Evolutionary conservation across 805 yeast species (phyloP).

Genomic region (Metschnikowia gruessii): DNA sequence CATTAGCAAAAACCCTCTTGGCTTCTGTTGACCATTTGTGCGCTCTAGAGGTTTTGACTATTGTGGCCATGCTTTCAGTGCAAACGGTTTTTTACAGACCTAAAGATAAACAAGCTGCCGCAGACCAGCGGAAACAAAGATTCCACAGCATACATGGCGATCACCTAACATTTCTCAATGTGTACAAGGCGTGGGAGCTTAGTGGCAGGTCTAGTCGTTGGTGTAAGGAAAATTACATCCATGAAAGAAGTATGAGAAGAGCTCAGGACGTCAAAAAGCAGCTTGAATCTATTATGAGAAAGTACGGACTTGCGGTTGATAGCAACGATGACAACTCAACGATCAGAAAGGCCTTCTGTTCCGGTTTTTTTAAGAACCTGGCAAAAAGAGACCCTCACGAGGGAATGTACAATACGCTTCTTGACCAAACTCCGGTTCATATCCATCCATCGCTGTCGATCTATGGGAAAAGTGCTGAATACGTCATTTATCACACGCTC

Average conservation of each 20-base stretch:
- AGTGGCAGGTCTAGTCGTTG: slow-evolving; percentile 58
- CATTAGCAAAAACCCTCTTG: slow-evolving; percentile 75
- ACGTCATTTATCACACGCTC: slow-evolving; percentile 77
- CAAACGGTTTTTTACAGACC: slow-evolving; percentile 82
- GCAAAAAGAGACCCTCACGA: slow-evolving; percentile 61
- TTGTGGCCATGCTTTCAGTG: slow-evolving; percentile 89
- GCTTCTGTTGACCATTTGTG: slow-evolving; percentile 70
- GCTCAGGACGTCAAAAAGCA: slow-evolving; percentile 83
- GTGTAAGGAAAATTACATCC: slow-evolving; percentile 81
- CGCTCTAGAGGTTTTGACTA: slow-evolving; percentile 73
- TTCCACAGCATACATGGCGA: slow-evolving; percentile 79
- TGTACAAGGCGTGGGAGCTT: slow-evolving; percentile 70
- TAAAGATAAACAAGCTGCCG: slow-evolving; percentile 66
- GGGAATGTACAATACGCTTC: slow-evolving; percentile 53
- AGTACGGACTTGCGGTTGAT: slow-evolving; percentile 40
- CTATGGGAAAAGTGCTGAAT: slow-evolving; percentile 62
- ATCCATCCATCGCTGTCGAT: slow-evolving; percentile 87
- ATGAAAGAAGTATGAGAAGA: slow-evolving; percentile 68
- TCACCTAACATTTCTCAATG: slow-evolving; percentile 78
- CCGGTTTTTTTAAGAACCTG: slow-evolving; percentile 67
- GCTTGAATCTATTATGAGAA: slow-evolving; percentile 53
- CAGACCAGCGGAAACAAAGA: slow-evolving; percentile 71
- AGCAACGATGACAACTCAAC: slow-evolving; percentile 57
- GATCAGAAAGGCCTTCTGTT: slow-evolving; percentile 59
- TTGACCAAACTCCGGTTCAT: slow-evolving; percentile 69